These are phyloP conservation scores for Suillus placidus DNA, from an alignment of 768 basidiomycete genomes.

Conservation along the genomic window DNA sequence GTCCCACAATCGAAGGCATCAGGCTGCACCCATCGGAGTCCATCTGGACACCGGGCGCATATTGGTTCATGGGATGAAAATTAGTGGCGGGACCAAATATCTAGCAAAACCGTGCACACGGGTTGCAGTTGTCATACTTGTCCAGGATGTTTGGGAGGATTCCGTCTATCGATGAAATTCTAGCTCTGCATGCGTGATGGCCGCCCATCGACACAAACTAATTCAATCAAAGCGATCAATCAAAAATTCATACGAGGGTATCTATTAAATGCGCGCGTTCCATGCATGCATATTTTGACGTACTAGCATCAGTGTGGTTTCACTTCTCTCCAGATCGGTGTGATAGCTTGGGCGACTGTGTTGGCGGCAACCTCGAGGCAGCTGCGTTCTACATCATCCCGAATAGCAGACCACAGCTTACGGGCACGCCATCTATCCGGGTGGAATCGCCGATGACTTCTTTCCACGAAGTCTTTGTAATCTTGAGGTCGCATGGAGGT, in stretches of 20 bases:
- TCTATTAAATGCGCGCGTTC: not conserved
- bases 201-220: not conserved
- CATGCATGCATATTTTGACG: not conserved
- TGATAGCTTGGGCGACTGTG: constrained; percentile 73
- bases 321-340: constrained; percentile 62
- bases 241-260: not conserved
- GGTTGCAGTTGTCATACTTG: not conserved
- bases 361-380: constrained; percentile 72
- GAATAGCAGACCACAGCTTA: constrained; percentile 58
- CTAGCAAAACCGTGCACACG: not conserved
- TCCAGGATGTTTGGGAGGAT: not conserved
- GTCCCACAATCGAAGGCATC: not conserved
- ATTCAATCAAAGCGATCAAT: not conserved
- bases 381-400: constrained; percentile 57
- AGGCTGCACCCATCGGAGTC: not conserved
- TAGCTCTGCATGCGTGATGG: not conserved
- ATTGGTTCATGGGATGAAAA: not conserved
- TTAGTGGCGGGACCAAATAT: not conserved
- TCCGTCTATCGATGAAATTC: not conserved
- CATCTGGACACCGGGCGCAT: not conserved
- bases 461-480: constrained; percentile 66
- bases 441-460: constrained; percentile 75
- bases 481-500: constrained; percentile 59
- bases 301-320: constrained; percentile 29
- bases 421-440: constrained; percentile 80